phyloP scores from a whole-genome alignment of 495 filamentous ascomycete genomes.

The Neurospora sp. region DNA sequence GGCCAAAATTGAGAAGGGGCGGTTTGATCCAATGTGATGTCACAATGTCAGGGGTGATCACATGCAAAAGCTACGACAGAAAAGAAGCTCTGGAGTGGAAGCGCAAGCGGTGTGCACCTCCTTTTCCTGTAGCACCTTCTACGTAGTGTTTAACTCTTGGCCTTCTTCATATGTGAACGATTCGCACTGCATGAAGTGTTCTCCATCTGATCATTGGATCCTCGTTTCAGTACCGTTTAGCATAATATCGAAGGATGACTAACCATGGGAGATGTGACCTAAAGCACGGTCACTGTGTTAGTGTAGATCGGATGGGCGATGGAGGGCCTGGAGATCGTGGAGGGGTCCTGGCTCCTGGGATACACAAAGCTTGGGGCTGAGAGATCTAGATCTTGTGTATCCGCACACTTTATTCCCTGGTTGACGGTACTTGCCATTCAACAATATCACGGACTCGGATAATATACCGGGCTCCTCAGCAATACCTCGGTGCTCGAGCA shows the following conservation, averaged over 20 bases:
- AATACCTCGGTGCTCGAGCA: neutral
- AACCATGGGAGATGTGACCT: neutral
- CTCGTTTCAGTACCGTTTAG: neutral
- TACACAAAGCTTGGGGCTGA: neutral
- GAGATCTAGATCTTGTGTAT: neutral
- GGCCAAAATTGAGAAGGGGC: neutral
- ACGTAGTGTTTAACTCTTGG: neutral
- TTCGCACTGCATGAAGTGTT: neutral
- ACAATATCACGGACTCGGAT: neutral
- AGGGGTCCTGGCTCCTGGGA: neutral
- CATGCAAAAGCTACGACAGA: slow-evolving; percentile 5
- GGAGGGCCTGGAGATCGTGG: neutral
- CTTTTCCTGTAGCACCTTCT: neutral
- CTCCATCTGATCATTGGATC: neutral
- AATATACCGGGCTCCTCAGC: neutral
- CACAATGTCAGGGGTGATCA: slow-evolving; percentile 4
- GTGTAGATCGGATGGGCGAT: neutral
- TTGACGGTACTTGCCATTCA: neutral
- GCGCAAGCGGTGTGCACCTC: neutral
- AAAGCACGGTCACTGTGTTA: neutral
- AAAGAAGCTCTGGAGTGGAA: neutral
- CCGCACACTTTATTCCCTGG: neutral
- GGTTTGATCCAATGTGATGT: slow-evolving; percentile 6
- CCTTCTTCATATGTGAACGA: neutral
- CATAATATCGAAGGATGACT: neutral